These are phyloP conservation scores for Skeletonema potamos DNA, from an alignment of 108 stramenopile genomes.

Conservation along the genomic window DNA sequence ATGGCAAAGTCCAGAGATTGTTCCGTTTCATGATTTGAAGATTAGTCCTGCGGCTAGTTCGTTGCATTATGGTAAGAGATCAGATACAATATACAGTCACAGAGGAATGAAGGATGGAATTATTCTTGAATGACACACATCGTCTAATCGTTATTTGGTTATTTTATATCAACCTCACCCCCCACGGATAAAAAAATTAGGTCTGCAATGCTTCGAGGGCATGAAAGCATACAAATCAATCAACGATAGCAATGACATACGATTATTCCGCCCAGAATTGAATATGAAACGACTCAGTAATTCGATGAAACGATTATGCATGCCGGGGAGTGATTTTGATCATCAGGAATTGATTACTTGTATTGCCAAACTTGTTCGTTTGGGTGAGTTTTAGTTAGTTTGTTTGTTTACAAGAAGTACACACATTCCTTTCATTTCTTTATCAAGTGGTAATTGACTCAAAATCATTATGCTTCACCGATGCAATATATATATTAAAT, in stretches of 20 bases:
- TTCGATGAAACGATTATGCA: conserved; percentile 79
- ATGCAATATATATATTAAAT: no score
- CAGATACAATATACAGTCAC: not conserved
- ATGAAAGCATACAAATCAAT: conserved; percentile 82
- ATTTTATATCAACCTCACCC: conserved; percentile 1
- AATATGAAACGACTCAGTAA: conserved; percentile 84
- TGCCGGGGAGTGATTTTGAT: conserved; percentile 86
- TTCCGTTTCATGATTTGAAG: conserved; percentile 73
- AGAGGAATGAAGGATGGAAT: no score
- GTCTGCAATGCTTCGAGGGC: conserved; percentile 95
- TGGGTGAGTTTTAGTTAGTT: conserved; percentile 35
- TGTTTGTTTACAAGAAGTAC: no score
- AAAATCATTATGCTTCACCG: not conserved
- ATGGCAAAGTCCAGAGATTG: conserved; percentile 85
- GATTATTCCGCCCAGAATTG: conserved; percentile 90
- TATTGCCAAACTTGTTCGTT: conserved; percentile 70
- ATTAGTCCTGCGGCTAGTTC: conserved; percentile 86
- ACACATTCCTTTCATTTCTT: not conserved
- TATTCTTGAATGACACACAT: no score
- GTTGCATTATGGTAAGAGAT: conserved; percentile 87
- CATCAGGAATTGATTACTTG: conserved; percentile 68
- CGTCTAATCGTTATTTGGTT: not conserved
- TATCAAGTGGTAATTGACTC: not conserved
- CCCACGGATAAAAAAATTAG: conserved; percentile 3
- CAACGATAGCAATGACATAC: conserved; percentile 45